A percentile compares a stretch with the other conserved stretches of the same genome.
Evolutionary conservation across 108 stramenopile species (phyloP).

Genomic region (Discostella pseudostelligera): DNA sequence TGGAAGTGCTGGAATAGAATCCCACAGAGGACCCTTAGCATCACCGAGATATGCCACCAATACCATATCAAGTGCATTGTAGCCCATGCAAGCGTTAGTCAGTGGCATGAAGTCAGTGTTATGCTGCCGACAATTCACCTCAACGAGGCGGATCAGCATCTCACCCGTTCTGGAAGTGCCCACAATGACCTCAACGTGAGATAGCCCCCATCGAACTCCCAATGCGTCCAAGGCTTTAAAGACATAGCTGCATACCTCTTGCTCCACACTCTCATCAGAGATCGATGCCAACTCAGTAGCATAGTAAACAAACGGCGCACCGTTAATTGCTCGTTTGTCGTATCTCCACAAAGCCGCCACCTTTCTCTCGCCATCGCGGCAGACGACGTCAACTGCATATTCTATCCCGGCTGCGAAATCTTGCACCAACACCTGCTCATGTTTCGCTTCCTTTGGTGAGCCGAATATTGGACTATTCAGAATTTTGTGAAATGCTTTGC

Average conservation of each 20-base stretch:
- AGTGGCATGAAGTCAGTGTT: conserved; percentile 83
- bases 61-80: conserved; percentile 79
- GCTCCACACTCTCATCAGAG: conserved; percentile 26
- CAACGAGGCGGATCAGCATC: conserved; percentile 63
- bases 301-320: conserved; percentile 83
- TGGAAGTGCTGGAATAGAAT: conserved; percentile 57
- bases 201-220: conserved; percentile 69
- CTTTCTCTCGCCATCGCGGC: conserved; percentile 86
- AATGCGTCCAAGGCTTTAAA: conserved; percentile 58
- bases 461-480: conserved; percentile 78
- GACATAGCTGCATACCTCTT: conserved; percentile 58
- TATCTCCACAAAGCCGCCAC: conserved; percentile 95
- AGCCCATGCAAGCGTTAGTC: conserved; percentile 75
- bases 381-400: conserved; percentile 91
- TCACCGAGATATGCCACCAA: conserved; percentile 71
- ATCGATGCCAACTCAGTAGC: conserved; percentile 73
- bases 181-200: conserved; percentile 79
- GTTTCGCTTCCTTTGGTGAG: conserved; percentile 62
- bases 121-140: conserved; percentile 88
- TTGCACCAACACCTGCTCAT: conserved; percentile 78
- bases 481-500: conserved; percentile 74
- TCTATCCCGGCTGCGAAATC: conserved; percentile 83
- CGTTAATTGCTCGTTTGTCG: conserved; percentile 91
- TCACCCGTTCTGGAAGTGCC: conserved; percentile 21
- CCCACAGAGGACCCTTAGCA: conserved; percentile 52